Percentiles rank a stretch among this genome's conserved stretches.
Evolutionary conservation across 257 asterid species (phyloP).

Genomic region (Solanum etuberosum): DNA sequence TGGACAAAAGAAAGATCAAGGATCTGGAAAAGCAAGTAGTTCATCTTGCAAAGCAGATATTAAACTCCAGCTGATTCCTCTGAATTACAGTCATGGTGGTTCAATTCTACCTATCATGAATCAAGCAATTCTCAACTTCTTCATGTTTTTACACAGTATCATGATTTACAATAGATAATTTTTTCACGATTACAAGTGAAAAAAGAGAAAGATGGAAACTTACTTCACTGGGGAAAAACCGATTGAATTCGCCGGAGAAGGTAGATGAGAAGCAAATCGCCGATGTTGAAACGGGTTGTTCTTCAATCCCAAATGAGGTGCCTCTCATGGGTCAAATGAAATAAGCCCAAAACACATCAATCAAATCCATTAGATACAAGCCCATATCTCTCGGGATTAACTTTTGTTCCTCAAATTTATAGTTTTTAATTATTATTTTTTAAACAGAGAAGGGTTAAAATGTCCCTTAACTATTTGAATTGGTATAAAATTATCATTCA

Average conservation of each 20-base stretch:
- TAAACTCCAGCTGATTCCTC: neutral
- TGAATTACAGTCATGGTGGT: neutral
- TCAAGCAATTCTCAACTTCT: neutral
- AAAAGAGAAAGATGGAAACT: neutral
- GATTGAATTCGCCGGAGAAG: neutral
- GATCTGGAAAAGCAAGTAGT: constrained; percentile 31
- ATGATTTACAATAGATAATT: neutral
- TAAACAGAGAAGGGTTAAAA: no score
- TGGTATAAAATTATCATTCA: no score
- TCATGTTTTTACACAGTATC: neutral
- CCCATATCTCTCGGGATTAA: no score
- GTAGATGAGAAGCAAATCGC: neutral
- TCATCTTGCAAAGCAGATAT: neutral
- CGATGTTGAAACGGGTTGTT: neutral
- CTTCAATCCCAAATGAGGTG: neutral
- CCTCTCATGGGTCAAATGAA: neutral
- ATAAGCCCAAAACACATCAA: neutral
- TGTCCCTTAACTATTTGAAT: no score
- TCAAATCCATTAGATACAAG: neutral
- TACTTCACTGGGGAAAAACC: neutral
- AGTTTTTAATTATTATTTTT: no score
- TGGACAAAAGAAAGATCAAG: constrained; percentile 26
- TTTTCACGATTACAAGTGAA: neutral
- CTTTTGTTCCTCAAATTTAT: no score
- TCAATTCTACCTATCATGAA: neutral